These are phyloP conservation scores for Cladophialophora yegresii DNA, from an alignment of 2,329 filamentous ascomycete genomes.

Conservation along the genomic window DNA sequence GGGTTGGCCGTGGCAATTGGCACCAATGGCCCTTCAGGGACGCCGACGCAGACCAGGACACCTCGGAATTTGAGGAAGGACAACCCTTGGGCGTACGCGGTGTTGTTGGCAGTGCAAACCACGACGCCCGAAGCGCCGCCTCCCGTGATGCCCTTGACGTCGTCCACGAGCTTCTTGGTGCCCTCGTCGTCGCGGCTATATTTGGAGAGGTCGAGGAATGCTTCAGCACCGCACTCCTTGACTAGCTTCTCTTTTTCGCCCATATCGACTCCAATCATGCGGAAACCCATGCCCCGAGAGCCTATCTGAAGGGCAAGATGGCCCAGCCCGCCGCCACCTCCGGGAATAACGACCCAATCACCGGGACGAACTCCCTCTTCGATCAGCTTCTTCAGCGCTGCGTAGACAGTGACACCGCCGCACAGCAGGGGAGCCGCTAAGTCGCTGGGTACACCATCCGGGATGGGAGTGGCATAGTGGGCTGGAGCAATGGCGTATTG, in stretches of 20 bases:
- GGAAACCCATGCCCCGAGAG: constrained; percentile 60
- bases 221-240: constrained; percentile 63
- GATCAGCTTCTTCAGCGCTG: constrained; percentile 62
- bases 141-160: constrained; percentile 59
- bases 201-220: constrained; percentile 64
- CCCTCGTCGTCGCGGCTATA: constrained; percentile 52
- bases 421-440: constrained; percentile 68
- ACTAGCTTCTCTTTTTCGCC: constrained; percentile 62
- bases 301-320: constrained; percentile 65
- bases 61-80: constrained; percentile 54
- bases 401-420: constrained; percentile 56
- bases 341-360: constrained; percentile 62
- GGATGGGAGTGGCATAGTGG: constrained; percentile 70
- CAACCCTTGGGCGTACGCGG: constrained; percentile 54
- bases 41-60: constrained; percentile 55
- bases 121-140: constrained; percentile 64
- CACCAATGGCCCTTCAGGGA: constrained; percentile 51
- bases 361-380: constrained; percentile 55
- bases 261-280: constrained; percentile 67
- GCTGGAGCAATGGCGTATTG: constrained; percentile 67
- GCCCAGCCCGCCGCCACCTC: constrained; percentile 65
- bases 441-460: constrained; percentile 60
- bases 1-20: constrained; percentile 52
- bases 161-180: constrained; percentile 50
- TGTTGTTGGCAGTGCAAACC: constrained; percentile 56